Evolutionary conservation across 331 rosid species (phyloP), one percentile per base, ranked within the genome.

Genomic region (Malus hybrid): DNA sequence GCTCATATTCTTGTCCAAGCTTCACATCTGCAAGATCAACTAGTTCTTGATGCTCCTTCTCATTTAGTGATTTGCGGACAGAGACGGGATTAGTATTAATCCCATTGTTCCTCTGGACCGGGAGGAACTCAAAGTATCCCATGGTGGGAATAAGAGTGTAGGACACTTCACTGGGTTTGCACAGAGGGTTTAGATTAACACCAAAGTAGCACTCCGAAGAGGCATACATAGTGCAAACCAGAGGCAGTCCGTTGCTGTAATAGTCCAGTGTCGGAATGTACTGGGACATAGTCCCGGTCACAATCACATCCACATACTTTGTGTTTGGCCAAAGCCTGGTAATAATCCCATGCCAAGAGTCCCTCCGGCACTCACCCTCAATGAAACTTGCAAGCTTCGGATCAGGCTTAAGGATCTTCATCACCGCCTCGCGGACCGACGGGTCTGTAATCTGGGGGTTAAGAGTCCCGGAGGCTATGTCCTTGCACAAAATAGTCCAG

Each of bases 261-360:
- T 87, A 79, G 73, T 93, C 98, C 62, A 93, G 74, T 13, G 95
- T 93, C 15, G 90, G 91, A 66, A 93, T 89, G 48, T 93, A 91
- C 81, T 93, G 98, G 57, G 98, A 90, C 98, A 93, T 93, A 26
- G 98, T 80, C 73, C 98, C 98, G 0, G 98, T 93, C 75, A 93
- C 98, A 66, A 93, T 91, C 68, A 91, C 98, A 80, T 93, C 97
- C 81, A 93, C 92, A 79, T 93, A 91, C 81, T 90, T 91, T 0
- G 97, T 90, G 78, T 90, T 91, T 10, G 97, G 97, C 98, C 98
- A 93, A 46, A 93, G 42, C 84, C 90, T 80, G 0, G 90, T 82
- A 1, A 93, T 90, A 7, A 93, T 93, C 82, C 98, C 98, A n/a
- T 71, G 85, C 98, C 97, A 93, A 0, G 80, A 81, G 15, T 62